These are phyloP conservation scores for Sporothrix euskadiensis DNA, from an alignment of 2,329 filamentous ascomycete genomes.

Conservation along the genomic window DNA sequence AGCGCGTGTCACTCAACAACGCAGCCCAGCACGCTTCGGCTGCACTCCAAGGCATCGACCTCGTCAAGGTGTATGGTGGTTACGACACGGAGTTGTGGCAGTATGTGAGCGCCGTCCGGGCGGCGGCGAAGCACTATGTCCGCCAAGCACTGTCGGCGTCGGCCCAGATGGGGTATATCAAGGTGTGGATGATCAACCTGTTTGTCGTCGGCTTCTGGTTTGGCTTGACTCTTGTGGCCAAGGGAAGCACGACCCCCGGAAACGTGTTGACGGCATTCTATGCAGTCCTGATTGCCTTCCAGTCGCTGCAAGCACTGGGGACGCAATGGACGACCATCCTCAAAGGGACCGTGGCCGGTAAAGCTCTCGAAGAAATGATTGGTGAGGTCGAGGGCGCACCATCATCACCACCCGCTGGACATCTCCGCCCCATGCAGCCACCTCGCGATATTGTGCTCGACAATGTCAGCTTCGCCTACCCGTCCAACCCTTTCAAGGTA, in stretches of 20 bases:
- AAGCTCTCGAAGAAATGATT: conserved; percentile 49
- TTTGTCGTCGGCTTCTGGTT: conserved; percentile 93
- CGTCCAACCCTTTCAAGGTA: conserved; percentile 61
- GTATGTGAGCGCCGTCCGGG: conserved; percentile 53
- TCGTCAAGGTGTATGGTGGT: conserved; percentile 84
- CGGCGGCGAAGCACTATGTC: conserved; percentile 53
- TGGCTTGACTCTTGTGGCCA: conserved; percentile 67
- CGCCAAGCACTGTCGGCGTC: conserved; percentile 56
- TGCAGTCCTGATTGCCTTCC: conserved; percentile 72
- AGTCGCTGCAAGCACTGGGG: conserved; percentile 71
- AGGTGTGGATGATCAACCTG: conserved; percentile 72
- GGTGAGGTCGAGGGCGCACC: not conserved
- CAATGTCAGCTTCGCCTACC: conserved; percentile 78
- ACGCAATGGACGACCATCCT: conserved; percentile 76
- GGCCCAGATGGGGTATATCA: conserved; percentile 70
- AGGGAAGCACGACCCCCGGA: conserved; percentile 60
- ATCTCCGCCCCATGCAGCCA: conserved; percentile 46
- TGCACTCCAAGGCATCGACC: conserved; percentile 72
- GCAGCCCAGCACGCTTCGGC: conserved; percentile 72
- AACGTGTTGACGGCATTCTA: conserved; percentile 83
- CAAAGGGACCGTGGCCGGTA: conserved; percentile 75
- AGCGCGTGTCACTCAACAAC: conserved; percentile 65
- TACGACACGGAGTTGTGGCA: conserved; percentile 67
- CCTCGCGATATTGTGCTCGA: conserved; percentile 68
- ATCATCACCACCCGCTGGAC: not conserved